Evolutionary conservation across 2,329 filamentous ascomycete species (phyloP).

Genomic region (Penicillium sclerotigenum): DNA sequence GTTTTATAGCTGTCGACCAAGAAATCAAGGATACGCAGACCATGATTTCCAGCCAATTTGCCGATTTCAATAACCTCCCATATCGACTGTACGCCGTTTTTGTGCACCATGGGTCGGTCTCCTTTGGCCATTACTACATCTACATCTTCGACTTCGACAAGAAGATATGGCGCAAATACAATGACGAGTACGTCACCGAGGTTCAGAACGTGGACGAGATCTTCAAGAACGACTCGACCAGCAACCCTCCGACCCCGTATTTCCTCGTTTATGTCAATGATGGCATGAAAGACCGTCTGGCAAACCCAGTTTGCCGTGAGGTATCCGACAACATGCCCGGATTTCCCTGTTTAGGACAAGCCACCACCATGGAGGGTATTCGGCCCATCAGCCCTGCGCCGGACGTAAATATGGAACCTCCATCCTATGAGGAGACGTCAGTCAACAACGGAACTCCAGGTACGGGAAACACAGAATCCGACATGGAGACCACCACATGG

Average conservation of each 20-base stretch:
- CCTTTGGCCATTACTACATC: conserved; percentile 90
- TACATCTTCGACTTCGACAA: conserved; percentile 88
- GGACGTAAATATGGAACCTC: conserved; percentile 31
- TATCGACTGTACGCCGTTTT: conserved; percentile 91
- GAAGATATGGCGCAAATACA: conserved; percentile 86
- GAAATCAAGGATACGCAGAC: conserved; percentile 51
- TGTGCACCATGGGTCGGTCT: conserved; percentile 69
- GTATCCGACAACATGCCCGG: conserved; percentile 23
- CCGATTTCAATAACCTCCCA: conserved; percentile 60
- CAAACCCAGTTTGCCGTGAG: conserved; percentile 56
- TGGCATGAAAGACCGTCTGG: conserved; percentile 57
- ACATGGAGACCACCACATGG: neutral
- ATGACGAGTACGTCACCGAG: conserved; percentile 77
- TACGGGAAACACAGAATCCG: conserved; percentile 2
- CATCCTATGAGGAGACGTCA: conserved; percentile 28
- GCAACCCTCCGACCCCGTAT: conserved; percentile 70
- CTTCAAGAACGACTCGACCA: conserved; percentile 61
- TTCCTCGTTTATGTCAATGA: conserved; percentile 80
- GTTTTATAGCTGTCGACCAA: conserved; percentile 33
- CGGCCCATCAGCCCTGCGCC: conserved; percentile 11
- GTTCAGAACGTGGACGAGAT: conserved; percentile 64
- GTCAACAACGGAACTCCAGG: conserved; percentile 10
- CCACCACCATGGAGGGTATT: conserved; percentile 18
- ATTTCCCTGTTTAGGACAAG: neutral
- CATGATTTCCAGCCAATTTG: conserved; percentile 59